Conservation (phyloP, 257 asterid genomes). For the Solanum ahanhuiri region DNA sequence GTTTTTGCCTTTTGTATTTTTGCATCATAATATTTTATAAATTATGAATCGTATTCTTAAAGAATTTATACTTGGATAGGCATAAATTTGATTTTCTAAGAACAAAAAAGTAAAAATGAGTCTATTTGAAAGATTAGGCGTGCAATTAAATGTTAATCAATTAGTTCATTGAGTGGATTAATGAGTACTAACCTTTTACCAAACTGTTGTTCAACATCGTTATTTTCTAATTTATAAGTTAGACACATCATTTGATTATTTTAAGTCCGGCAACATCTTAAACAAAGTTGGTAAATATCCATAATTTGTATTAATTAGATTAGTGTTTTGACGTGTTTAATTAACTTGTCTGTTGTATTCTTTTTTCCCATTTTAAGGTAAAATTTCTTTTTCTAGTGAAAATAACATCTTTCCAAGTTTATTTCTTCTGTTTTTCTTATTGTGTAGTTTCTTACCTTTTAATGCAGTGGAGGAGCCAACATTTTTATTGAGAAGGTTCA, state of each 20-base stretch:
- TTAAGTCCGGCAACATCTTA: neutral
- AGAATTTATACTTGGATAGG: no score
- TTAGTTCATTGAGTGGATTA: neutral
- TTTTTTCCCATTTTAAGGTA: neutral
- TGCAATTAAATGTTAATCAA: neutral
- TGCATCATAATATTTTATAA: no score
- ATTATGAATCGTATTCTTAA: no score
- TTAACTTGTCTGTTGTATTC: neutral
- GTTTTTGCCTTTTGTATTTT: no score
- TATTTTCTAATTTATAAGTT: neutral
- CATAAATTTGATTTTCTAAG: no score
- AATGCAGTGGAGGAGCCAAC: accelerated
- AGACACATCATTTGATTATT: neutral
- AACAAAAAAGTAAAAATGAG: neutral
- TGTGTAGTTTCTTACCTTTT: neutral
- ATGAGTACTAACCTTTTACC: neutral
- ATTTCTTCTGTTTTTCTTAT: neutral
- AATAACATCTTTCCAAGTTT: neutral
- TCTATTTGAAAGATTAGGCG: neutral
- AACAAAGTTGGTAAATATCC: neutral
- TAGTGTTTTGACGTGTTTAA: neutral
- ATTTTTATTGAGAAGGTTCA: neutral
- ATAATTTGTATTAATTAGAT: neutral
- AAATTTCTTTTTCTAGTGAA: neutral
- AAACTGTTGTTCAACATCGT: neutral